A percentile compares a stretch with the other conserved stretches of the same genome.
Evolutionary conservation across 176 grass and related monocot species (phyloP).

Genomic region (Oryza nivara): DNA sequence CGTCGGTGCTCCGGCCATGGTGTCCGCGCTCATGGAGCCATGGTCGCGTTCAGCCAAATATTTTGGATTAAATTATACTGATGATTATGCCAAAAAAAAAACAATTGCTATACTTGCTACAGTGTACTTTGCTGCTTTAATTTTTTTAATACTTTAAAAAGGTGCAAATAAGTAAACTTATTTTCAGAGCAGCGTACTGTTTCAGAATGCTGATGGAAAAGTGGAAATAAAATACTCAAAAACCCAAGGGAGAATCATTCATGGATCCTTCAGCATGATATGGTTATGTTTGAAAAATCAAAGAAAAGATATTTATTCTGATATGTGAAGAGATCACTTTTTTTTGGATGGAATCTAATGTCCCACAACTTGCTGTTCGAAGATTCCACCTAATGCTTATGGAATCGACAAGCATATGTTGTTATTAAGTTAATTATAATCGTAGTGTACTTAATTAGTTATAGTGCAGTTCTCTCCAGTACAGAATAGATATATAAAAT

Average conservation of each 20-base stretch:
- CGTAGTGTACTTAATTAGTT: background rate
- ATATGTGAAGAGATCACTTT: background rate
- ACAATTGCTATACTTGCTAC: too few relatives aligned
- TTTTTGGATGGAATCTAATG: slow-evolving; percentile 32
- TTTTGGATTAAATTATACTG: too few relatives aligned
- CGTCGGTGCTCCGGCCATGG: too few relatives aligned
- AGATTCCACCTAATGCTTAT: slow-evolving; percentile 30
- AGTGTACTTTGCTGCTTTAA: too few relatives aligned
- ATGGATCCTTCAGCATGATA: slow-evolving; percentile 31
- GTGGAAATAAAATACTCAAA: background rate
- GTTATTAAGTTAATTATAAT: background rate
- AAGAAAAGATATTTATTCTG: slow-evolving; percentile 44
- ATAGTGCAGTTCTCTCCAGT: too few relatives aligned
- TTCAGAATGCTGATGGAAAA: slow-evolving; percentile 20
- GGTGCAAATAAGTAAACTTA: too few relatives aligned
- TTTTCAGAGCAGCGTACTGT: too few relatives aligned
- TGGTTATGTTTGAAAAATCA: slow-evolving; percentile 33
- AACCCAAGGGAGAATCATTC: slow-evolving; percentile 17
- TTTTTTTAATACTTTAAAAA: too few relatives aligned
- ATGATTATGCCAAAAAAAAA: too few relatives aligned
- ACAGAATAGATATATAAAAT: background rate
- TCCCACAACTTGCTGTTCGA: slow-evolving; percentile 35
- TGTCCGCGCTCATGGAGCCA: too few relatives aligned
- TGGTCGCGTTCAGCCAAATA: too few relatives aligned
- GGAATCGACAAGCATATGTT: background rate